A percentile compares a stretch with the other conserved stretches of the same genome.
Evolutionary conservation across 148 eudicot species (phyloP).

Genomic region (Nepenthes mirabilis): DNA sequence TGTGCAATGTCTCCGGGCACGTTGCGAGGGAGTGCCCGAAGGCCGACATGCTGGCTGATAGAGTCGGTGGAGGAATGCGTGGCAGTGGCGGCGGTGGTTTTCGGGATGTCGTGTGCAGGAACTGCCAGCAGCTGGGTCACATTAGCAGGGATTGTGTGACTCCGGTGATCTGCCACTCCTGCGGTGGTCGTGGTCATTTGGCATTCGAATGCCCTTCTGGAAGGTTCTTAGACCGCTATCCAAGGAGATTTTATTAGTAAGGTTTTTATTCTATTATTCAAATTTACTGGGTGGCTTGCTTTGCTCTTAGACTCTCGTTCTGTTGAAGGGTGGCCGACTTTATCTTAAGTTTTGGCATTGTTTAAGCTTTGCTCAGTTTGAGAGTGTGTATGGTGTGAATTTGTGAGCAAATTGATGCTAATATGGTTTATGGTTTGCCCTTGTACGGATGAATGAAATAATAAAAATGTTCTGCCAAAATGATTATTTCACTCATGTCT

Average conservation of each 20-base stretch:
- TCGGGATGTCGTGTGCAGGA: slow-evolving; percentile 27
- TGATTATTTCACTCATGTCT: too few relatives aligned
- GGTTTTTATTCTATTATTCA: too few relatives aligned
- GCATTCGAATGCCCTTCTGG: slow-evolving; percentile 33
- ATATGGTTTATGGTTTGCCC: too few relatives aligned
- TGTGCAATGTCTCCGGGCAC: slow-evolving; percentile 44
- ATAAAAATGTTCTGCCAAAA: too few relatives aligned
- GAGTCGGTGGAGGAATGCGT: slow-evolving; percentile 10
- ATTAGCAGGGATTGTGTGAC: slow-evolving; percentile 31
- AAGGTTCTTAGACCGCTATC: slow-evolving; percentile 20
- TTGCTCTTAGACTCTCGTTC: too few relatives aligned
- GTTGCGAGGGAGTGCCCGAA: slow-evolving; percentile 37
- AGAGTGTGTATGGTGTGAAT: too few relatives aligned
- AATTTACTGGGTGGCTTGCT: too few relatives aligned
- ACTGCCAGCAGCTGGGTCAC: slow-evolving; percentile 35
- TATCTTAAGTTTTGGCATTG: too few relatives aligned
- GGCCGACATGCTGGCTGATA: slow-evolving; percentile 17
- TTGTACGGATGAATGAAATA: too few relatives aligned
- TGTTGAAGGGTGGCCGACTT: too few relatives aligned
- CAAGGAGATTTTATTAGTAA: slow-evolving; percentile 10
- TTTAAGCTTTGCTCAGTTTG: too few relatives aligned
- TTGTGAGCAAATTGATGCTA: background rate
- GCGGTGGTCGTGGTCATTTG: slow-evolving; percentile 44
- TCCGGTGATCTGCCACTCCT: slow-evolving; percentile 33
- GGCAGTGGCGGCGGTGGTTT: slow-evolving; percentile 20